Percentiles rank a stretch among this genome's conserved stretches.
Evolutionary conservation across 73 alveolate genomes (phyloP).

Genomic region (Diophrys appendiculata): DNA sequence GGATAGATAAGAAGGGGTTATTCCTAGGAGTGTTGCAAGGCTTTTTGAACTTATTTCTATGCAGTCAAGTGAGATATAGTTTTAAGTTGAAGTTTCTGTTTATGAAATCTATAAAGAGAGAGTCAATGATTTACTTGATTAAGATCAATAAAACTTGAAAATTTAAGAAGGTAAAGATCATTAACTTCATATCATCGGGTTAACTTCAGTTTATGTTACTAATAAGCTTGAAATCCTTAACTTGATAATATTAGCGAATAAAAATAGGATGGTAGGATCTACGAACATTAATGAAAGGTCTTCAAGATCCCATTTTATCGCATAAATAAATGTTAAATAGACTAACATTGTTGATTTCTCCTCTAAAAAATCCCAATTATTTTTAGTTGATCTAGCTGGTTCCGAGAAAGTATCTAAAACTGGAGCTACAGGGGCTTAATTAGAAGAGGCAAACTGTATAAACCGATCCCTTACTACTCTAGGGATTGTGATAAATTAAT

Average conservation of each 20-base stretch:
- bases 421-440: conserved; percentile 89
- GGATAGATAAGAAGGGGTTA: no score
- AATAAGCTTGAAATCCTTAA: conserved; percentile 47
- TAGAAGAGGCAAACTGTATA: conserved; percentile 95
- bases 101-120: conserved; percentile 89
- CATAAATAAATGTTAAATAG: conserved; percentile 52
- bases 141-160: conserved; percentile 23
- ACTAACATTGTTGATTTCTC: conserved; percentile 44
- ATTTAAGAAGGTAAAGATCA: conserved; percentile 78
- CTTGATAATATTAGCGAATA: conserved; percentile 38
- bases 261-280: conserved; percentile 40
- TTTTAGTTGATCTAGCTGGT: conserved; percentile 98
- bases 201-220: conserved; percentile 59
- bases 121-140: conserved; percentile 88
- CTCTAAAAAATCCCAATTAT: conserved; percentile 68
- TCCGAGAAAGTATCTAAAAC: conserved; percentile 90
- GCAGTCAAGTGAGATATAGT: no score
- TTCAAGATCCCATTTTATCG: conserved; percentile 70
- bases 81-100: no score
- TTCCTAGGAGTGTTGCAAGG: no score
- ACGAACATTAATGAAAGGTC: conserved; percentile 63
- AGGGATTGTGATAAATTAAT: conserved; percentile 86
- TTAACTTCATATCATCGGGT: conserved; percentile 77
- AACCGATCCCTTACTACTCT: conserved; percentile 90
- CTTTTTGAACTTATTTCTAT: no score